Evolutionary conservation across 768 basidiomycete species (phyloP).

Genomic region (Tylopilus subfusipes): DNA sequence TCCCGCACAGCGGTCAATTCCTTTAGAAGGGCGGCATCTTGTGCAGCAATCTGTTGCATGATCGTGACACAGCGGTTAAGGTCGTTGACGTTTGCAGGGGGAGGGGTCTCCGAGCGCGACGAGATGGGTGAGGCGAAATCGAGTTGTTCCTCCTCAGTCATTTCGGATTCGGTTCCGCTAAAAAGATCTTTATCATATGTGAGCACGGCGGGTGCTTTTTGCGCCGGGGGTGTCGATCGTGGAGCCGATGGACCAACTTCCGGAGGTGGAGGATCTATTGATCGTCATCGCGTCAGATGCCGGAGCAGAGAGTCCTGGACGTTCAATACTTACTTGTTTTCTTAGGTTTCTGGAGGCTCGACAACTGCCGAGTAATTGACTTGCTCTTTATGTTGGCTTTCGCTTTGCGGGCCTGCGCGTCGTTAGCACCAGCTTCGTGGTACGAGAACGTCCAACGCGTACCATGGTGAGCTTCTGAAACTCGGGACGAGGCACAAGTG

Average conservation of each 20-base stretch:
- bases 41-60: slow-evolving; percentile 23
- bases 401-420: slow-evolving; percentile 18
- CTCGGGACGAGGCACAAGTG: slow-evolving; percentile 14
- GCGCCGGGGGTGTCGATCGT: not conserved
- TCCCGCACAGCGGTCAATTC: slow-evolving; percentile 10
- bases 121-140: slow-evolving; percentile 23
- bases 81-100: slow-evolving; percentile 10
- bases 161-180: slow-evolving; percentile 24
- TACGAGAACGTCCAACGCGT: not conserved
- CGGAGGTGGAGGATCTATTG: slow-evolving; percentile 1
- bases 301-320: not conserved
- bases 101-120: slow-evolving; percentile 22
- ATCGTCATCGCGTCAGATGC: not conserved
- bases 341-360: slow-evolving; percentile 9
- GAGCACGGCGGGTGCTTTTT: not conserved
- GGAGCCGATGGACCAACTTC: slow-evolving; percentile 1
- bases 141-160: slow-evolving; percentile 17
- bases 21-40: slow-evolving; percentile 16
- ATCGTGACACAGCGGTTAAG: slow-evolving; percentile 25
- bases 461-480: slow-evolving; percentile 30
- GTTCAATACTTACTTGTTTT: slow-evolving; percentile 1
- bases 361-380: slow-evolving; percentile 21
- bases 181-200: slow-evolving; percentile 11
- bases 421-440: not conserved
- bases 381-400: slow-evolving; percentile 29